phyloP scores from a whole-genome alignment of 225 moss, liverwort and hornwort species.

The Bryum argenteum region DNA sequence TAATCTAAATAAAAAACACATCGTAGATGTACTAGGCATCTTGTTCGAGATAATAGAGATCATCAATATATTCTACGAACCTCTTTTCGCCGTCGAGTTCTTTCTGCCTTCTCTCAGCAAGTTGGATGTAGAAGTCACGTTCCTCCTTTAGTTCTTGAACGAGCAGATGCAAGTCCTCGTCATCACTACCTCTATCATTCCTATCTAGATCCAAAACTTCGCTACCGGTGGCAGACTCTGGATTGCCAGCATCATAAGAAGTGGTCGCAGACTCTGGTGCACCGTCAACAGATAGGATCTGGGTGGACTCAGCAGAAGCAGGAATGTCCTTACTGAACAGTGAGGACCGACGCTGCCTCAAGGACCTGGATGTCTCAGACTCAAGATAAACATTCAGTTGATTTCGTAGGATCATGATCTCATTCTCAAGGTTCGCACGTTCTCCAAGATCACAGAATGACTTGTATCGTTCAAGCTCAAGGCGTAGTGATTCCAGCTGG shows the following conservation, averaged over 20 bases:
- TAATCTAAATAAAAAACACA: too few species aligned
- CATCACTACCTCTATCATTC: conserved; percentile 47
- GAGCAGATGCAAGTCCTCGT: conserved; percentile 58
- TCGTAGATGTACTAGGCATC: neutral
- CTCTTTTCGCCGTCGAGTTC: conserved; percentile 85
- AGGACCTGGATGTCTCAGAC: conserved; percentile 42
- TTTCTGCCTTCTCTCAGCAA: conserved; percentile 65
- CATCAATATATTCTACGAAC: neutral
- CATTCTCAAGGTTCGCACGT: conserved; percentile 62
- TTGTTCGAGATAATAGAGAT: neutral
- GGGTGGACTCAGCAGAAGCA: conserved; percentile 21
- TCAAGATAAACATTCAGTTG: conserved; percentile 62
- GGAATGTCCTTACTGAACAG: neutral
- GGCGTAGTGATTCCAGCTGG: conserved; percentile 59
- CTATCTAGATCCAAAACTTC: conserved; percentile 29
- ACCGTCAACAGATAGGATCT: neutral
- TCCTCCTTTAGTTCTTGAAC: conserved; percentile 70
- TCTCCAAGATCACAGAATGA: conserved; percentile 75
- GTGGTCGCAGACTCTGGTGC: conserved; percentile 17
- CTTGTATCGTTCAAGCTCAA: conserved; percentile 64
- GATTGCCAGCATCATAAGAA: neutral
- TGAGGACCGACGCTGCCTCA: conserved; percentile 42
- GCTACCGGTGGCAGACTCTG: conserved; percentile 19
- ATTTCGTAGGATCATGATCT: conserved; percentile 66
- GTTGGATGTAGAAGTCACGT: conserved; percentile 54